phyloP scores from a whole-genome alignment of 305 asterid species.

The Fraxinus velutina region DNA sequence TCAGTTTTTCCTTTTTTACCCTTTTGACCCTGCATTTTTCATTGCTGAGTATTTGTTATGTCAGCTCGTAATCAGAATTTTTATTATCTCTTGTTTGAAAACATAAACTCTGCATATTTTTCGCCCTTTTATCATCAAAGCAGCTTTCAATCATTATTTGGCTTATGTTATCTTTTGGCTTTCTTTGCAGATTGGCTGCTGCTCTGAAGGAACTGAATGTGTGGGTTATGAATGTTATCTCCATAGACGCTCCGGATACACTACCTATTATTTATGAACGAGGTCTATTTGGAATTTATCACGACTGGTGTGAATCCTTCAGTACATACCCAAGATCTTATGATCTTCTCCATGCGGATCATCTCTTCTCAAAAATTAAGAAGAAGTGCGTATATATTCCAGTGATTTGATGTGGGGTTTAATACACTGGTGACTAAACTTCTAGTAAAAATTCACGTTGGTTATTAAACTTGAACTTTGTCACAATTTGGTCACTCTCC shows the following conservation, averaged over 20 bases:
- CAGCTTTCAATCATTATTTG: background rate
- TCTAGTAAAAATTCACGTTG: background rate
- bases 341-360: constrained; percentile 80
- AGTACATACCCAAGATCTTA: constrained; percentile 77
- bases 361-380: constrained; percentile 65
- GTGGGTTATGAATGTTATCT: constrained; percentile 84
- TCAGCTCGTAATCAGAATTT: no score
- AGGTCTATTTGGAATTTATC: constrained; percentile 65
- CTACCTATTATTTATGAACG: constrained; percentile 62
- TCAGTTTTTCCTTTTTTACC: no score
- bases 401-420: background rate
- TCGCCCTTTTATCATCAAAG: background rate
- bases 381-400: constrained; percentile 34
- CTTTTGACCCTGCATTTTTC: no score
- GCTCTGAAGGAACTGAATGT: constrained; percentile 68
- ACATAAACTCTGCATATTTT: background rate
- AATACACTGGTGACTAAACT: background rate
- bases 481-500: background rate
- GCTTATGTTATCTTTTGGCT: background rate
- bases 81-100: no score
- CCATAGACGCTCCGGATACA: constrained; percentile 64
- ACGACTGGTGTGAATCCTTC: constrained; percentile 81
- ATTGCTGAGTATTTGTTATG: no score
- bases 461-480: background rate
- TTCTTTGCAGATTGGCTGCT: constrained; percentile 44